Evolutionary conservation across 108 stramenopile genomes (phyloP), one percentile per base, ranked within the genome.

Genomic region (Cyclotella cryptica): DNA sequence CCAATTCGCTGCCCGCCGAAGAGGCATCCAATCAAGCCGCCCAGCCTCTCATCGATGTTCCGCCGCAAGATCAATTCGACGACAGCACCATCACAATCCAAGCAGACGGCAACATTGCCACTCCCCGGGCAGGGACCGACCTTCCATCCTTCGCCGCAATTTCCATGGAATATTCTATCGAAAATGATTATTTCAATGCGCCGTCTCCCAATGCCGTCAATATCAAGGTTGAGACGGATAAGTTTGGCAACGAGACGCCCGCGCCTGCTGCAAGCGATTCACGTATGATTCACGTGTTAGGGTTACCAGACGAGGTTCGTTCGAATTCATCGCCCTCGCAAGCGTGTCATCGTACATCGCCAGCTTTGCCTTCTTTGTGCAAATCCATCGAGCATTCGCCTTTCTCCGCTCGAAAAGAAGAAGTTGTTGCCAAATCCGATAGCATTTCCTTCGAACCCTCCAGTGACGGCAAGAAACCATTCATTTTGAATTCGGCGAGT

Each of bases 31-130:
- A 13, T 39, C 60, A 12, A 17, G 6, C 30, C 60, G 13, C 13
- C 24, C 24, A 13, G 55, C 19, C 55, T 57, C 22, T 12, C 30
- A 61, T 21, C 13, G 60, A 35, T 35, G 35, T 30, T 13, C 60
- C 60, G 30, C 60, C 60, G 6, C 60, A 61, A 39, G 60, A 61
- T 61, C 60, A 55, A 26, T 12, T 55, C n/a, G 55, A 55, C 21
- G 55, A 9, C 9, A 3, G 47, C 47, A 9, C 15, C 30, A 61
- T 35, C 4, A 61, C 14, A n/a, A 5, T 30, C 13, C 60, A 29
- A 12, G 30, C 30, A 4, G 30, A 13, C 60, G 35, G 19, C 29
- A 35, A 39, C 12, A 39, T 13, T 0, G 60, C 29, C 29, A 61
- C 60, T 30, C 29, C 60, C 2, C 60, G 30, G 11, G 29, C 60